Evolutionary conservation across 2,329 filamentous ascomycete species (phyloP).

Genomic region (Aureobasidium zeae): DNA sequence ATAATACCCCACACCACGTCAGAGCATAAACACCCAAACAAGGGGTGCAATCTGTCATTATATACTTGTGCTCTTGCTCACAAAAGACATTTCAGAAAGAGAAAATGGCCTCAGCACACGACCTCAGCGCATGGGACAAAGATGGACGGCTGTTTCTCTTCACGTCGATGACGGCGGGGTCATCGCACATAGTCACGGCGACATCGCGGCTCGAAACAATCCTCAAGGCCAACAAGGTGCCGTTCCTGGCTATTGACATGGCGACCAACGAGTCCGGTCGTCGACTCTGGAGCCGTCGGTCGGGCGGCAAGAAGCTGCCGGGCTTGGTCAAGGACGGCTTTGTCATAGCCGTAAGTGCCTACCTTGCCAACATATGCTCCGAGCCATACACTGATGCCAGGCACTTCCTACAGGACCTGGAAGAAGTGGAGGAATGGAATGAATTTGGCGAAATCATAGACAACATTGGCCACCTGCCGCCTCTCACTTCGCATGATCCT

Average conservation of each 20-base stretch:
- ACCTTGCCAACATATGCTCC: slow-evolving; percentile 2
- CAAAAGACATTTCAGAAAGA: too few relatives aligned
- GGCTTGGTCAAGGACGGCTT: slow-evolving; percentile 78
- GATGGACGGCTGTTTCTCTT: slow-evolving; percentile 70
- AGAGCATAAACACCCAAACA: too few relatives aligned
- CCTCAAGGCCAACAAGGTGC: slow-evolving; percentile 84
- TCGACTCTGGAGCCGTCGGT: slow-evolving; percentile 77
- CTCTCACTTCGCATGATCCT: slow-evolving; percentile 20
- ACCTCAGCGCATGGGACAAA: slow-evolving; percentile 37
- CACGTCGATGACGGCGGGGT: slow-evolving; percentile 90
- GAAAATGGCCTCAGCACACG: slow-evolving; percentile 18
- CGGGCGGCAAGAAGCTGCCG: slow-evolving; percentile 80
- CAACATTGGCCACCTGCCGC: slow-evolving; percentile 54
- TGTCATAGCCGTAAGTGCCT: slow-evolving; percentile 68
- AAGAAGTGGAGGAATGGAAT: slow-evolving; percentile 97
- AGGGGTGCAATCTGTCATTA: too few relatives aligned
- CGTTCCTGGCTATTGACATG: slow-evolving; percentile 85
- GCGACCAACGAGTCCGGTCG: slow-evolving; percentile 82
- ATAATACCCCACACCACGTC: too few relatives aligned
- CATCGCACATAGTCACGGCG: slow-evolving; percentile 90
- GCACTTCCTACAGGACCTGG: slow-evolving; percentile 58
- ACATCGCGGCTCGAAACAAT: slow-evolving; percentile 95
- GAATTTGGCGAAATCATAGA: slow-evolving; percentile 92
- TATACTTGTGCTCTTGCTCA: too few relatives aligned
- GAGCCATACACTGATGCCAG: not conserved